Base-by-base conservation (phyloP, 2,329 filamentous ascomycete genomes). In the Alternaria longipes region DNA sequence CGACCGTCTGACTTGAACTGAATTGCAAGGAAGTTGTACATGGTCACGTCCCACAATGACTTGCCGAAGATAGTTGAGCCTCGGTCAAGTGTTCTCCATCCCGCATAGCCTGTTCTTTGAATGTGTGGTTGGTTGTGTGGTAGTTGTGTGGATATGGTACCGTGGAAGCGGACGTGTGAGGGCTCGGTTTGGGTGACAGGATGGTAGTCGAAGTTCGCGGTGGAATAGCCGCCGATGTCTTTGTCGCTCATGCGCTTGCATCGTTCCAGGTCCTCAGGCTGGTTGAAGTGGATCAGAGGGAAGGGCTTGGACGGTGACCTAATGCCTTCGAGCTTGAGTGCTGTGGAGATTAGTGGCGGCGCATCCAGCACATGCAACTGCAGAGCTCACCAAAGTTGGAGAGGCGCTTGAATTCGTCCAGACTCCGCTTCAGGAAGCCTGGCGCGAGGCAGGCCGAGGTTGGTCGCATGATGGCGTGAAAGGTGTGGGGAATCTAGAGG, bases 1-100 rank as follows among this genome's bases (percentile, higher is more conserved):
- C 95, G 86, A 16, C 93, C 94, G 75, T 98, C 95, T 3, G 92
- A 94, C 78, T 93, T 95, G 70, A 99, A 85, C 14, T 94, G 90
- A 73, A 99, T 80, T 0, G 93, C 94, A 9, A 99, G 89, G 79
- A 93, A 97, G 12, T 86, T 83, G 80, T 97, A 98, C 3, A 91
- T 89, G 73, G 97, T 94, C 54, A 97, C 90, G 75, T 98, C 90
- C 92, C 93, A 97, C 22, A 93, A 82, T 34, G 91, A 84, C 57
- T 89, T 90, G 41, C 95, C 95, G 73, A 98, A 97, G n/a, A 97
- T 79, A 20, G 92, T 96, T 8, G 88, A 81, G 4, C 85, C 86
- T 49, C 89, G 87, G 74, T 97, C 93, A 50, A 87, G 84, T 20
- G 96, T 98, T 59, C 94, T 86, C 84, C 93, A 99, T 3, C 91